Evolutionary conservation across 2,329 filamentous ascomycete species (phyloP), one percentile per base, ranked within the genome.

Genomic region (Colletotrichum sojae): DNA sequence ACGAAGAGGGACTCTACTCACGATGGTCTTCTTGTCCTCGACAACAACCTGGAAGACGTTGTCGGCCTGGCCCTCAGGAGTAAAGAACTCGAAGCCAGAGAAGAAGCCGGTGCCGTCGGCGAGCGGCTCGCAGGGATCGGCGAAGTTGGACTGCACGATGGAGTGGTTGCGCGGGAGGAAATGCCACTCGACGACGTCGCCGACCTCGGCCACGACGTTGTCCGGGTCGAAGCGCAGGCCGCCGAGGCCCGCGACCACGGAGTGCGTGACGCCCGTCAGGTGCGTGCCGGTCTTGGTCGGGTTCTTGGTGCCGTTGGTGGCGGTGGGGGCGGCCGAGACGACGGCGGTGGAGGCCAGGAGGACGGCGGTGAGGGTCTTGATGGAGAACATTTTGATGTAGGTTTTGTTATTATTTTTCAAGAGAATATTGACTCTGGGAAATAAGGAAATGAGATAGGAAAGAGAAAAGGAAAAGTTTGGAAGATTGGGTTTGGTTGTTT

Each of bases 141-240:
- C 79, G 69, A 85, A 85, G 74, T 74, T 78, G 45, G 82, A 82
- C 75, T 83, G 78, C 2, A 73, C 80, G 49, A 89, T 79, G 18
- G 82, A 83, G 81, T 88, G 87, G 78, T 85, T 86, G 67, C 72
- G 75, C 9, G 86, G 82, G 71, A 83, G 83, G 80, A 85, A 89
- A 74, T 86, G 83, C 80, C 84, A 89, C 78, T 89, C 85, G 66
- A 89, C 75, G 4, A 85, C 71, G 69, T 87, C 85, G 67, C 86
- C 87, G 8, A 82, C 66, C 12, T 79, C 76, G 18, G 86, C 87
- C 3, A 81, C 81, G 48, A 88, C 78, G 71, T 82, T 83, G 70
- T 84, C 79, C 1, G 88, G 88, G 56, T 83, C 80, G 76, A 89
- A 89, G 56, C 74, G 75, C 39, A 88, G 81, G n/a, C 82, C 82